Base-by-base conservation (phyloP, 2,329 filamentous ascomycete genomes). In the Botryotinia globosa region DNA sequence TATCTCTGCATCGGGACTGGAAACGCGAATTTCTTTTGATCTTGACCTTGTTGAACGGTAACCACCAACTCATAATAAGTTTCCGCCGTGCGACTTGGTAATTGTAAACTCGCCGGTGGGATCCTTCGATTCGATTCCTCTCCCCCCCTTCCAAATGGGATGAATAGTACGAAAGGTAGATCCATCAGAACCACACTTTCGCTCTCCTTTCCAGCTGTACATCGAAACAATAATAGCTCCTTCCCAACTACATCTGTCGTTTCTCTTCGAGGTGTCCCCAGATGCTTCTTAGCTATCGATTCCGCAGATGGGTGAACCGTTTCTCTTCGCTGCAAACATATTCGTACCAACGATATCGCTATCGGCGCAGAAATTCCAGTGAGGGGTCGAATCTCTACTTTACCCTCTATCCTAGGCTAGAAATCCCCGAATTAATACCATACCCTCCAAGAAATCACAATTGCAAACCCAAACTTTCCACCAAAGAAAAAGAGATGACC, bases 51-150 rank as follows among this genome's bases (percentile, higher is more conserved):
- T 80, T 98, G 95, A 34, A 99, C 92, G 69, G 92, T 97, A 69
- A 99, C 96, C 72, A 98, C 94, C 75, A 99, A 88, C 84, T 99
- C 96, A 84, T 98, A 99, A 81, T 87, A 97, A 63, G 96, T 99
- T 85, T 99, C 96, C 74, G 94, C 94, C n/a, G 93, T 97, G 79
- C 96, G 90, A 83, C 92, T 96, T 37, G 94, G 91, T 72, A 99
- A 87, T 82, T 97, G 93, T 78, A 99, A 83, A 77, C 94, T 97
- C 48, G 96, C 94, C 4, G 96, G 95, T 2, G 96, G 96, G 79
- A 98, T 94, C 77, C 94, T 89, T 77, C 94, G 87, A 77, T 94
- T 96, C 39, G 92, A 91, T 83, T 98, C 96, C 81, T 97, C 93
- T 72, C 94, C 94, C 66, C 94, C 93, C 77, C 94, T 89, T 56